Conservation (phyloP, 2,329 filamentous ascomycete genomes). For the Alternaria viburni region DNA sequence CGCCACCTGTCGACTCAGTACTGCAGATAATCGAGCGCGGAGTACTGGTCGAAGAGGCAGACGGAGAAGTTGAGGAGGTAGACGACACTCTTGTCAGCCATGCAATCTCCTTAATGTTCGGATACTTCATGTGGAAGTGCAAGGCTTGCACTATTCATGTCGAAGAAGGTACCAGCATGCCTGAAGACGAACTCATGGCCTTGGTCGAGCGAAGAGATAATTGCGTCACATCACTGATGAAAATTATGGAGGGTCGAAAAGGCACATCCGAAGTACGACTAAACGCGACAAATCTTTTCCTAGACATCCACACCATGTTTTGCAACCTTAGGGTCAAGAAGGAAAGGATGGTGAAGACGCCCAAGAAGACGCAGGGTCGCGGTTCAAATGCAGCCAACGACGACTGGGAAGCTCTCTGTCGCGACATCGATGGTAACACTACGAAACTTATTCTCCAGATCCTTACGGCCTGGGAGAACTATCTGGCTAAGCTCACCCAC, state of each 20-base stretch:
- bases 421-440: constrained; percentile 69
- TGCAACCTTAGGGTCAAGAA: constrained; percentile 68
- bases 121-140: constrained; percentile 97
- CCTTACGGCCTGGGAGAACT: constrained; percentile 77
- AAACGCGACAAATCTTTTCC: constrained; percentile 74
- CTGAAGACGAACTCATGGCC: constrained; percentile 65
- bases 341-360: constrained; percentile 31
- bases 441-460: constrained; percentile 74
- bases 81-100: constrained; percentile 81
- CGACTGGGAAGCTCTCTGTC: constrained; percentile 65
- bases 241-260: constrained; percentile 58
- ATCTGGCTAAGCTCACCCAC: constrained; percentile 54
- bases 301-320: constrained; percentile 84
- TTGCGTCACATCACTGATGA: constrained; percentile 57
- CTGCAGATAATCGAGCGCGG: constrained; percentile 77
- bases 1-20: constrained; percentile 70
- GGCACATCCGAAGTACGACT: constrained; percentile 80
- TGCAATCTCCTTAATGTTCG: constrained; percentile 76
- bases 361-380: constrained; percentile 38
- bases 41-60: constrained; percentile 66
- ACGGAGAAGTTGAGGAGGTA: constrained; percentile 73
- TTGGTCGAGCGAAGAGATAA: constrained; percentile 59
- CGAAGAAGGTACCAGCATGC: constrained; percentile 53
- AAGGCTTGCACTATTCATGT: constrained; percentile 55
- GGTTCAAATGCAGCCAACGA: constrained; percentile 46